Conservation (phyloP, 2,329 filamentous ascomycete species). For the Plenodomus biglobosus region DNA sequence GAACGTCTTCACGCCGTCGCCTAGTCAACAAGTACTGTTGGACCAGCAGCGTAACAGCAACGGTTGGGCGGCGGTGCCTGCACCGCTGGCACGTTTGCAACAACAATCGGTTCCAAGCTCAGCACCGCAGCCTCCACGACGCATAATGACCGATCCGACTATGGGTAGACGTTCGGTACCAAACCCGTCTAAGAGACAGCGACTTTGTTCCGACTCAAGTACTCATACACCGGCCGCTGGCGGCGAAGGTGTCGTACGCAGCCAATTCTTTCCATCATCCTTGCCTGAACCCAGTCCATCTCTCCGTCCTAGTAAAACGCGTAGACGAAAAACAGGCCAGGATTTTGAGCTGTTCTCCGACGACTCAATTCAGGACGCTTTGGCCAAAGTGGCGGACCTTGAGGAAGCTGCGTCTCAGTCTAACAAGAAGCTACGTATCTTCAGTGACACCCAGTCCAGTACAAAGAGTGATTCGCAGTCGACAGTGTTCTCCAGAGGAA, state of each 20-base stretch:
- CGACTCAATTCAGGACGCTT: constrained; percentile 50
- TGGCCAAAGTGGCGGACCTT: constrained; percentile 41
- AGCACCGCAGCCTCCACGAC: constrained; percentile 47
- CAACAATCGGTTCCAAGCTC: constrained; percentile 36
- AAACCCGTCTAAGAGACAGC: constrained; percentile 46
- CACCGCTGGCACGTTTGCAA: constrained; percentile 45
- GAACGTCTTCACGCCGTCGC: constrained; percentile 67
- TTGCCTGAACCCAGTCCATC: constrained; percentile 46
- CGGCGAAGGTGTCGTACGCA: constrained; percentile 41
- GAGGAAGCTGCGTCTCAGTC: constrained; percentile 33
- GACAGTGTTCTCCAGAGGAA: constrained; percentile 26
- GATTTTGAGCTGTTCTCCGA: constrained; percentile 53
- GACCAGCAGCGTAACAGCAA: constrained; percentile 53
- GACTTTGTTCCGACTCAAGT: constrained; percentile 48
- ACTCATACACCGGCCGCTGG: constrained; percentile 31
- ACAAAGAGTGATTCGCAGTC: constrained; percentile 32
- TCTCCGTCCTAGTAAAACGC: constrained; percentile 37
- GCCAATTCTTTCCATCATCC: constrained; percentile 49
- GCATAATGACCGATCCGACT: constrained; percentile 41
- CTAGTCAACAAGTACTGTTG: constrained; percentile 63
- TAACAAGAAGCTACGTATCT: constrained; percentile 39
- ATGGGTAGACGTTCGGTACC: constrained; percentile 49
- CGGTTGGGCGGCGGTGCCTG: constrained; percentile 59
- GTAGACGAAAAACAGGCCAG: constrained; percentile 33
- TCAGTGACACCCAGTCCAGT: constrained; percentile 29